phyloP scores from a whole-genome alignment of 2,329 filamentous ascomycete species.

The Gaeumannomyces sp. region DNA sequence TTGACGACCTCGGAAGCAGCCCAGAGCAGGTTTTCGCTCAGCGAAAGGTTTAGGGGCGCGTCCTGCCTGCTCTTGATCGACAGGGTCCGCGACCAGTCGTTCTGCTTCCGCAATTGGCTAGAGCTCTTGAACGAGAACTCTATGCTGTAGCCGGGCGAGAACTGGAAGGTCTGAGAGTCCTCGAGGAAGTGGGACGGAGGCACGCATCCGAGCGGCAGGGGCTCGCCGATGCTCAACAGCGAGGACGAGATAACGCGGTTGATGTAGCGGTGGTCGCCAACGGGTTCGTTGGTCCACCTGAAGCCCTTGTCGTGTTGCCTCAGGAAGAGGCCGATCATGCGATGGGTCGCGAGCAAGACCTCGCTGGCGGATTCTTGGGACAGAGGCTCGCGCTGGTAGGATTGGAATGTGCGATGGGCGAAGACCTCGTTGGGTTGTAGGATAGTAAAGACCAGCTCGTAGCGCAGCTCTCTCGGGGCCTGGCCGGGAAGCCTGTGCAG shows the following conservation, averaged over 20 bases:
- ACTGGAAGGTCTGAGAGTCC: slow-evolving; percentile 38
- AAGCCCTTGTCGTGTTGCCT: slow-evolving; percentile 44
- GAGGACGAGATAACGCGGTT: slow-evolving; percentile 30
- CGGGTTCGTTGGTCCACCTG: slow-evolving; percentile 37
- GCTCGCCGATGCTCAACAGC: slow-evolving; percentile 33
- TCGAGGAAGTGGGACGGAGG: slow-evolving; percentile 39
- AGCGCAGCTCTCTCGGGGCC: slow-evolving; percentile 37
- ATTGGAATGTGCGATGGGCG: slow-evolving; percentile 39
- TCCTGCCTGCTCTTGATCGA: slow-evolving; percentile 40
- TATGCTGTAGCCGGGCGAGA: slow-evolving; percentile 43
- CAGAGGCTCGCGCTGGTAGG: slow-evolving; percentile 43
- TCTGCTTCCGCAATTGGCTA: slow-evolving; percentile 26
- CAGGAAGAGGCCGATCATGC: slow-evolving; percentile 45
- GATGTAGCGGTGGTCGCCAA: slow-evolving; percentile 18
- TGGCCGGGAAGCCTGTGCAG: slow-evolving; percentile 24
- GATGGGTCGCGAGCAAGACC: slow-evolving; percentile 41
- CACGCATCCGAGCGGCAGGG: slow-evolving; percentile 39
- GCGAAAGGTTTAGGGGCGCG: slow-evolving; percentile 39
- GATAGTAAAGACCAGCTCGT: slow-evolving; percentile 42
- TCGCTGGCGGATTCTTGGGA: slow-evolving; percentile 39
- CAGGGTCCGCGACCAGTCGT: slow-evolving; percentile 33
- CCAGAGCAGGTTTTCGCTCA: slow-evolving; percentile 42
- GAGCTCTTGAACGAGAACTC: slow-evolving; percentile 38
- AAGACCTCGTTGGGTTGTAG: slow-evolving; percentile 33
- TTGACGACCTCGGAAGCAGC: slow-evolving; percentile 37